Evolutionary conservation across 2,329 filamentous ascomycete species (phyloP).

Genomic region (Cordyceps militaris): DNA sequence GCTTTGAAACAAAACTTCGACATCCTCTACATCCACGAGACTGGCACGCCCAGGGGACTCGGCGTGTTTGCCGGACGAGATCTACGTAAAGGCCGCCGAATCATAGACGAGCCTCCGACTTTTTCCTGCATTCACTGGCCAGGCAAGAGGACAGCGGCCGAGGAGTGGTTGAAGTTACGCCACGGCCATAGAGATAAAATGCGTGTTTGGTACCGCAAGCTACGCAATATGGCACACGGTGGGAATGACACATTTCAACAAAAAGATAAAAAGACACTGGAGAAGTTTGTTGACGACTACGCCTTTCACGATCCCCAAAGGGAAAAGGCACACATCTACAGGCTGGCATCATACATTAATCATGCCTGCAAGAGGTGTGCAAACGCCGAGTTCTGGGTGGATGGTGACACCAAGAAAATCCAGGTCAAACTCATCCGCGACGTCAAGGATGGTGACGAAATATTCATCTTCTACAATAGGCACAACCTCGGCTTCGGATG

Average conservation of each 20-base stretch:
- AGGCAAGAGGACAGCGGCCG: constrained; percentile 1
- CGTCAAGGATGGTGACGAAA: constrained; percentile 25
- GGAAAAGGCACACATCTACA: constrained; percentile 17
- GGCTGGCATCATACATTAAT: constrained; percentile 23
- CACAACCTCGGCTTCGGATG: constrained; percentile 23
- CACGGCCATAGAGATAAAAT: not conserved
- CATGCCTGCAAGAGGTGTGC: constrained; percentile 27
- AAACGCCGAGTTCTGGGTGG: constrained; percentile 19
- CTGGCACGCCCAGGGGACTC: not conserved
- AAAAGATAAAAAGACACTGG: constrained; percentile 13
- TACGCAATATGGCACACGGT: constrained; percentile 13
- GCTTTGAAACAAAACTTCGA: constrained; percentile 9
- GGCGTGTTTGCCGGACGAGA: constrained; percentile 19
- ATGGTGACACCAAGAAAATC: constrained; percentile 17
- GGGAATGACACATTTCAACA: not conserved
- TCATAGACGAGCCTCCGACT: constrained; percentile 18
- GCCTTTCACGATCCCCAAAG: constrained; percentile 17
- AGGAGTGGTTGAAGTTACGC: constrained; percentile 16
- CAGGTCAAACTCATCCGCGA: constrained; percentile 13
- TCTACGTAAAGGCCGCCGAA: constrained; percentile 6
- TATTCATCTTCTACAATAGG: constrained; percentile 32
- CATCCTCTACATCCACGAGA: constrained; percentile 13
- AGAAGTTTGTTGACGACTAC: constrained; percentile 21
- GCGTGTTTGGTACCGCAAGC: constrained; percentile 6
- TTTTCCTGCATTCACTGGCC: constrained; percentile 16